phyloP scores from a whole-genome alignment of 371 early-diverging fungal species.

The Mortierella sp. region DNA sequence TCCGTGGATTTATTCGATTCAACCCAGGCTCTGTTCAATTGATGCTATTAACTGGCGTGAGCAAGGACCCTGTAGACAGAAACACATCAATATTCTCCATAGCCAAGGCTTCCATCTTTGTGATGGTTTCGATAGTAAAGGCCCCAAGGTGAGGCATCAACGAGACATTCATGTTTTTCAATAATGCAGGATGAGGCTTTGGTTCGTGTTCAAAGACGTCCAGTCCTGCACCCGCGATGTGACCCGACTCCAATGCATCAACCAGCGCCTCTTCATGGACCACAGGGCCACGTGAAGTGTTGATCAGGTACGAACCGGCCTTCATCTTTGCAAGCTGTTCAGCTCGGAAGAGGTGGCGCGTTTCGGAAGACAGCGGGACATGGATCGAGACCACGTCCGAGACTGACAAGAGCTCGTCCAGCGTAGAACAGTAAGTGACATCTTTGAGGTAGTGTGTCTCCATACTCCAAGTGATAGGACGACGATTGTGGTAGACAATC shows the following conservation, averaged over 20 bases:
- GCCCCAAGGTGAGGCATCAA: conserved; percentile 52
- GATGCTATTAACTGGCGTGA: conserved; percentile 45
- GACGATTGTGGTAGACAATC: conserved; percentile 65
- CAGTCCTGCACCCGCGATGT: conserved; percentile 64
- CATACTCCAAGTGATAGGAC: conserved; percentile 28
- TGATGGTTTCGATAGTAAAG: conserved; percentile 45
- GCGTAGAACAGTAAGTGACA: conserved; percentile 19
- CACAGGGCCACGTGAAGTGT: conserved; percentile 71
- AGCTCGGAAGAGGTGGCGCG: conserved; percentile 60
- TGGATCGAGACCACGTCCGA: conserved; percentile 70
- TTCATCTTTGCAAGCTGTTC: conserved; percentile 65
- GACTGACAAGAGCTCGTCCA: conserved; percentile 55
- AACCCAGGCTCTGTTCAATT: no score
- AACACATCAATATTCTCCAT: conserved; percentile 46
- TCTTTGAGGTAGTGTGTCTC: conserved; percentile 14
- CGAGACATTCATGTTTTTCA: conserved; percentile 49
- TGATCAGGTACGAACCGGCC: conserved; percentile 62
- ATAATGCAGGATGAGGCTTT: conserved; percentile 37
- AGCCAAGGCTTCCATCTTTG: conserved; percentile 43
- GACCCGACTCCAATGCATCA: conserved; percentile 63
- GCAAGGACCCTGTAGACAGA: conserved; percentile 21
- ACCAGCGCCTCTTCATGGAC: conserved; percentile 65
- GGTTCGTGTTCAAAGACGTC: conserved; percentile 68
- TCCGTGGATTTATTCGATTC: not conserved
- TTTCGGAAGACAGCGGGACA: conserved; percentile 63